Percentiles rank a stretch among this genome's conserved stretches.
Conservation (phyloP, 805 yeast genomes). For the Tetrapisispora nanseiensis region DNA sequence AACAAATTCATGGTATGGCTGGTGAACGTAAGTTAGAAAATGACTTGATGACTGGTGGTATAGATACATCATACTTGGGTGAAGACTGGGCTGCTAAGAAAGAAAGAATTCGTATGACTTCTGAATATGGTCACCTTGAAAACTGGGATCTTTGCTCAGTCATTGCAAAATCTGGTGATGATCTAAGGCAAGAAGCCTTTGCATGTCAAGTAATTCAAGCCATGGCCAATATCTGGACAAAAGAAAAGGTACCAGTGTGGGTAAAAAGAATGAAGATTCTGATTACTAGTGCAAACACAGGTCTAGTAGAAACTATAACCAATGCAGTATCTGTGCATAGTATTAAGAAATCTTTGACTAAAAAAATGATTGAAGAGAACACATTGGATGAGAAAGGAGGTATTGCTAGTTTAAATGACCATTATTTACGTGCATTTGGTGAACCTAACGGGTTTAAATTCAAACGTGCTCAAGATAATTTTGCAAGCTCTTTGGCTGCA, state of each 20-base stretch:
- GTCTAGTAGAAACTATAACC: constrained; percentile 91
- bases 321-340: constrained; percentile 92
- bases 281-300: constrained; percentile 83
- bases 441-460: constrained; percentile 43
- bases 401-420: constrained; percentile 67
- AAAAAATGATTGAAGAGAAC: constrained; percentile 54
- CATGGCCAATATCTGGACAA: constrained; percentile 77
- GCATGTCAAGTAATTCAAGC: constrained; percentile 91
- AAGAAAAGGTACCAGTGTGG: constrained; percentile 67
- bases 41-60: constrained; percentile 79
- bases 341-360: constrained; percentile 83
- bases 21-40: constrained; percentile 90
- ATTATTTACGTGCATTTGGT: constrained; percentile 71
- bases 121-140: constrained; percentile 74
- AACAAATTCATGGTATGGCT: constrained; percentile 53
- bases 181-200: constrained; percentile 92
- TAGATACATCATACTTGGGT: constrained; percentile 56
- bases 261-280: constrained; percentile 87
- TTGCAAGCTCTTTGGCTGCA: constrained; percentile 79
- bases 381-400: constrained; percentile 53
- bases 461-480: constrained; percentile 71
- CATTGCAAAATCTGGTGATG: constrained; percentile 93
- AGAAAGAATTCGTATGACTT: constrained; percentile 65
- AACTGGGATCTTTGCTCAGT: constrained; percentile 95
- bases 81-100: constrained; percentile 89